Percentiles rank a stretch among this genome's conserved stretches.
These are phyloP conservation scores for Medicago ruthenica DNA, from an alignment of 306 rosid genomes.

Conservation along the genomic window DNA sequence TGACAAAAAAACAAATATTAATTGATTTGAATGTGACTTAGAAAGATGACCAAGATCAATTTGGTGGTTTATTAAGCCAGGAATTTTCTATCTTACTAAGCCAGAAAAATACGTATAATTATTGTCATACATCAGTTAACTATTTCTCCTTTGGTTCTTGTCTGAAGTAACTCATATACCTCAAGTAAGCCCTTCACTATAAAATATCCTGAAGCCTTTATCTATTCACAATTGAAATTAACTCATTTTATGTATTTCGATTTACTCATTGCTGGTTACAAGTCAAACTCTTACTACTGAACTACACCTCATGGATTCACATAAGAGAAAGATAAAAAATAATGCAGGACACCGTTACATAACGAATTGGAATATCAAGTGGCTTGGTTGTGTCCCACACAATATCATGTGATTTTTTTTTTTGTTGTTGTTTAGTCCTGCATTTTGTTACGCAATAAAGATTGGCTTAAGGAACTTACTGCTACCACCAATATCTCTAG, in stretches of 20 bases:
- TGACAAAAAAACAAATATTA: too few relatives aligned
- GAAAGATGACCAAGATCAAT: too few relatives aligned
- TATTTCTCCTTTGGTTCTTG: neutral
- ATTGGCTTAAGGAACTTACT: too few relatives aligned
- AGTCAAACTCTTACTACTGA: neutral
- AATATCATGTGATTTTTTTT: neutral
- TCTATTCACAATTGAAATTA: neutral
- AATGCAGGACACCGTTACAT: neutral
- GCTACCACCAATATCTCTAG: too few relatives aligned
- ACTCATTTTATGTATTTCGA: slow-evolving; percentile 1
- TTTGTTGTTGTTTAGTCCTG: too few relatives aligned
- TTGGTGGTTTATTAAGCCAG: too few relatives aligned
- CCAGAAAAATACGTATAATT: neutral
- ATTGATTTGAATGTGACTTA: too few relatives aligned
- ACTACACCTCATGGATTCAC: slow-evolving; percentile 1
- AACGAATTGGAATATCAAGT: neutral
- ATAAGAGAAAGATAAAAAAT: neutral
- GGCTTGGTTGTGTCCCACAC: slow-evolving; percentile 1
- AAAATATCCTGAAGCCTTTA: slow-evolving; percentile 7
- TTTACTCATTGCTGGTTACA: neutral
- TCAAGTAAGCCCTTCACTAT: neutral
- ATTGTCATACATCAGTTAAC: neutral
- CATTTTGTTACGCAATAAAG: too few relatives aligned
- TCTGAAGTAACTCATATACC: slow-evolving; percentile 10
- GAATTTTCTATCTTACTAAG: neutral